A percentile compares a stretch with the other conserved stretches of the same genome.
Conservation (phyloP, 1,139 yeast genomes). For the Suhomyces bokatorum region DNA sequence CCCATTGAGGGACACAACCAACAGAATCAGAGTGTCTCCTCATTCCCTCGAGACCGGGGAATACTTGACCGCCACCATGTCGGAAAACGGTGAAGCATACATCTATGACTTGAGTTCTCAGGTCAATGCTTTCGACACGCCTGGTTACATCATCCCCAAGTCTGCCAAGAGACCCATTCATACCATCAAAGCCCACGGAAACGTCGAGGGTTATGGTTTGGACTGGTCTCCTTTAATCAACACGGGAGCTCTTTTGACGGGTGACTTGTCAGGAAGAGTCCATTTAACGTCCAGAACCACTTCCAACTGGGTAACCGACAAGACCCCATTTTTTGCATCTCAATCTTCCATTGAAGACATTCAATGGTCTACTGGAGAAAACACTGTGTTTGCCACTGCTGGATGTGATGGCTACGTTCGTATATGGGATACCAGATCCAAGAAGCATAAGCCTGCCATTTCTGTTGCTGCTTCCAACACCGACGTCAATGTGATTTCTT, state of each 20-base stretch:
- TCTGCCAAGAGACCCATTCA: conserved; percentile 76
- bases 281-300: conserved; percentile 76
- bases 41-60: conserved; percentile 76
- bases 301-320: conserved; percentile 81
- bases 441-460: conserved; percentile 87
- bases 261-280: conserved; percentile 85
- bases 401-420: conserved; percentile 91
- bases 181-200: conserved; percentile 87
- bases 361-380: conserved; percentile 93
- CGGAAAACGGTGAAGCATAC: conserved; percentile 86
- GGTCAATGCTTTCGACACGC: conserved; percentile 79
- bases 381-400: conserved; percentile 89
- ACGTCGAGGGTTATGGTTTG: conserved; percentile 93
- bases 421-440: conserved; percentile 96
- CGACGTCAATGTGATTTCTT: conserved; percentile 93
- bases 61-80: conserved; percentile 83
- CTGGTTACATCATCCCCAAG: conserved; percentile 82
- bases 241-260: conserved; percentile 82
- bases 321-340: conserved; percentile 70
- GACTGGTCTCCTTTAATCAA: conserved; percentile 92
- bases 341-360: conserved; percentile 88
- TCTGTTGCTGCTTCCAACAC: conserved; percentile 79
- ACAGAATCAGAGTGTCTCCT: conserved; percentile 84
- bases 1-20: conserved; percentile 80
- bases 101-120: conserved; percentile 83